Base-by-base conservation (phyloP, 148 eudicot species). In the Mesembryanthemum crystallinum region DNA sequence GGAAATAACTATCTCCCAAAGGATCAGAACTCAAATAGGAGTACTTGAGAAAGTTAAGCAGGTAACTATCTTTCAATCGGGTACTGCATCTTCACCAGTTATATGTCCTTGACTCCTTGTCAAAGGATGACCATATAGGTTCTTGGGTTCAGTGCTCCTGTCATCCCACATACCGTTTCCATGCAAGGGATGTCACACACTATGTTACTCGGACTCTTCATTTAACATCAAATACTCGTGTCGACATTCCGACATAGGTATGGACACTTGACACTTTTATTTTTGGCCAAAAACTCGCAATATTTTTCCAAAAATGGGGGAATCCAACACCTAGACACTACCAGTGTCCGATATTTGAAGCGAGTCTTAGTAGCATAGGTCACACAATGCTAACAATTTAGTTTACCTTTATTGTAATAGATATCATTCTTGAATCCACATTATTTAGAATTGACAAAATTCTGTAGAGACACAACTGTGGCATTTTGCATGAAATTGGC, bases 1-100 rank as follows among this genome's bases (percentile, higher is more conserved):
- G 55, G 66, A 69, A 57, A 8, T 51, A 61, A 45, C 60, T 9
- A 76, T n/a, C 59, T 59, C 35, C n/a, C 23, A 51, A 71, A 57
- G 28, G 64, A 25, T 23, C 39, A 37, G 59, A 39, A 25, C 55
- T 45, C 54, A 39, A 43, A 1, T 39, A 55, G 11, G 8, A 8
- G n/a, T n/a, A n/a, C 42, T 59, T 7, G 2, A 37, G 37, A 24
- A 67, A 30, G 5, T 21, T 70, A 51, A 62, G 29, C 66, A 29
- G 18, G 23, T 32, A n/a, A 33, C 47, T 7, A 23, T 21, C 64
- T 9, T 37, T 58, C 23, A 20, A 21, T 24, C 29, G n/a, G 24
- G 64, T 35, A 35, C 0, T 33, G 35, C 37, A 55, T 23, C 64
- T 71, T 33, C 21, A 27, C 62, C 35, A 29, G 17, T 30, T 32